Evolutionary conservation across 1,139 yeast species (phyloP).

Genomic region (Kodamaea sp.): DNA sequence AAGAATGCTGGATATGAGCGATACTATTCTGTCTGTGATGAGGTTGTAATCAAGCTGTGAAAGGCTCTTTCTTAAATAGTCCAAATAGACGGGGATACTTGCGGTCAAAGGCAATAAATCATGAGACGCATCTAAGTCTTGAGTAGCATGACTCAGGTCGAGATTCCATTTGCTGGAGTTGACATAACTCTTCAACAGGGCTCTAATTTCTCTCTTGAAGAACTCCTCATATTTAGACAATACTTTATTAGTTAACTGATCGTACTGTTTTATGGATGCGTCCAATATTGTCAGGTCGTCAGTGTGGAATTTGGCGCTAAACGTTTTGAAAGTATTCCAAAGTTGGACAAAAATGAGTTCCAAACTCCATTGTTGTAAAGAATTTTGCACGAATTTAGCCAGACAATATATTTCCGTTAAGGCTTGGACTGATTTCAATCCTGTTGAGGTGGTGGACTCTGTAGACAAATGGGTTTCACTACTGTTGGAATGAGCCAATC

Average conservation of each 20-base stretch:
- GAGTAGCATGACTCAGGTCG: conserved; percentile 17
- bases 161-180: conserved; percentile 40
- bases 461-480: conserved; percentile 32
- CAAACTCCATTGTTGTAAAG: conserved; percentile 64
- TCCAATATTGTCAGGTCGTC: conserved; percentile 53
- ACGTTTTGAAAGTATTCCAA: conserved; percentile 48
- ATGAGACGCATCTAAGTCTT: conserved; percentile 25
- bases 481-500: conserved; percentile 13
- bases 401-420: conserved; percentile 66
- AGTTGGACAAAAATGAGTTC: conserved; percentile 65
- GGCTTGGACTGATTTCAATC: conserved; percentile 51
- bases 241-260: conserved; percentile 37
- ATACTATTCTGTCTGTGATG: conserved; percentile 40
- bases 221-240: conserved; percentile 43
- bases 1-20: conserved; percentile 49
- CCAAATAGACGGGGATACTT: conserved; percentile 37
- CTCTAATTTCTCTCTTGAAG: conserved; percentile 52
- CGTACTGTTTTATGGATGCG: conserved; percentile 49
- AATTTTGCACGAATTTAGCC: conserved; percentile 49
- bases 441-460: conserved; percentile 39
- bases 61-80: conserved; percentile 31
- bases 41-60: conserved; percentile 31
- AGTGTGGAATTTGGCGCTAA: conserved; percentile 17
- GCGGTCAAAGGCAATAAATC: conserved; percentile 39
- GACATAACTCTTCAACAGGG: conserved; percentile 54